These are phyloP conservation scores for Chaetothyriales sp. DNA, from an alignment of 2,329 filamentous ascomycete genomes.

Conservation along the genomic window DNA sequence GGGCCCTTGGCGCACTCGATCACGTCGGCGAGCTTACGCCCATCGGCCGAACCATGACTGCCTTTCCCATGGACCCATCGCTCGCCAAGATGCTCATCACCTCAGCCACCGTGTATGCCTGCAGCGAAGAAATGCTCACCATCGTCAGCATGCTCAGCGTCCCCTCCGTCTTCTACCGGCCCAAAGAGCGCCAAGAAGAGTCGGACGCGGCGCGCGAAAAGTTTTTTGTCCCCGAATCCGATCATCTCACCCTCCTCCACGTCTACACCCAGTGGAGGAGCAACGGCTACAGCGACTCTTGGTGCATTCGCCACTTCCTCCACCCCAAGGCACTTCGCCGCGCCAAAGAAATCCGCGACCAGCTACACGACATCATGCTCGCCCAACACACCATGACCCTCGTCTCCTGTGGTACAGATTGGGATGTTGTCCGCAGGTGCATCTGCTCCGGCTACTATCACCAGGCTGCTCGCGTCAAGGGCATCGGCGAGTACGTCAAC, in stretches of 20 bases:
- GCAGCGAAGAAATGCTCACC: slow-evolving; percentile 94
- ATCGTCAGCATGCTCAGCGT: slow-evolving; percentile 98
- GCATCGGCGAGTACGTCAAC: slow-evolving; percentile 95
- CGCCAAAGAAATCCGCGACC: slow-evolving; percentile 86
- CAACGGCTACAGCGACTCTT: slow-evolving; percentile 77
- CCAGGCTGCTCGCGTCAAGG: slow-evolving; percentile 90
- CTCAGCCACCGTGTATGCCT: slow-evolving; percentile 74
- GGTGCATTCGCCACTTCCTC: slow-evolving; percentile 87
- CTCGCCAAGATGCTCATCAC: slow-evolving; percentile 91
- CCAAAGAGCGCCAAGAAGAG: slow-evolving; percentile 92
- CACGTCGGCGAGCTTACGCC: slow-evolving; percentile 85
- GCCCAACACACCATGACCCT: slow-evolving; percentile 74
- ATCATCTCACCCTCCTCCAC: slow-evolving; percentile 88
- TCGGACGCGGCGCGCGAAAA: slow-evolving; percentile 91
- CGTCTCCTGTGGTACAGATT: slow-evolving; percentile 83
- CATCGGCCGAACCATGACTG: slow-evolving; percentile 84
- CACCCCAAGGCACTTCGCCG: slow-evolving; percentile 87
- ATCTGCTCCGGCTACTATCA: slow-evolving; percentile 98
- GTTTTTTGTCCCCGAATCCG: slow-evolving; percentile 95
- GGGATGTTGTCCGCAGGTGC: slow-evolving; percentile 89
- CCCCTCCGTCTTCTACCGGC: slow-evolving; percentile 90
- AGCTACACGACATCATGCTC: slow-evolving; percentile 85
- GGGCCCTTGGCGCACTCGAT: slow-evolving; percentile 85
- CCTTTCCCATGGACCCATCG: slow-evolving; percentile 95
- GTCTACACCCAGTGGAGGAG: slow-evolving; percentile 92